phyloP scores from a whole-genome alignment of 106 monocot species.

The Xerophyta viscosa region DNA sequence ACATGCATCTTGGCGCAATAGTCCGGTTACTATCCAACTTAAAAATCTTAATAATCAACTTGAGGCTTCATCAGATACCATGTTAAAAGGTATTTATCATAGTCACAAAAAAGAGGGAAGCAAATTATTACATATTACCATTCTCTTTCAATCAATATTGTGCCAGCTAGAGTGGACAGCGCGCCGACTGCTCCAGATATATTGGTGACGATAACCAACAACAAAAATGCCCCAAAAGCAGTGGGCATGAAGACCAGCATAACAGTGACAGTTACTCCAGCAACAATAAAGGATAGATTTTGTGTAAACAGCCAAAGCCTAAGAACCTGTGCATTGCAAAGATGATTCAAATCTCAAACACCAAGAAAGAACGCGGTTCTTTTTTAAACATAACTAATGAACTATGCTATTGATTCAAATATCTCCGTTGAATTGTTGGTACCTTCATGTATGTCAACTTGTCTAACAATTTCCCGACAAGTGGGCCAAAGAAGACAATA shows the following conservation, averaged over 20 bases:
- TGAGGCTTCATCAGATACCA: too few species aligned
- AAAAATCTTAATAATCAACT: too few species aligned
- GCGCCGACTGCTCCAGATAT: conserved; percentile 68
- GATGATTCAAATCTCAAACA: background rate
- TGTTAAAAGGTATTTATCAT: too few species aligned
- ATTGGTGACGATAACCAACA: conserved; percentile 53
- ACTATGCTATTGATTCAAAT: background rate
- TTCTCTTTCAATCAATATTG: conserved; percentile 96
- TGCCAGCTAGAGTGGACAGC: conserved; percentile 92
- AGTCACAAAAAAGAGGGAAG: background rate
- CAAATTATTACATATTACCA: conserved; percentile 35
- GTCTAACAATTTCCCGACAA: conserved; percentile 58
- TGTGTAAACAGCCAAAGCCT: conserved; percentile 72
- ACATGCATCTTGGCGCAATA: too few species aligned
- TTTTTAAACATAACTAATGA: background rate
- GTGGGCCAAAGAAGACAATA: conserved; percentile 56
- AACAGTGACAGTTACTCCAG: conserved; percentile 57
- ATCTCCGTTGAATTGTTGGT: background rate
- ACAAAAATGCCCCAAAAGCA: conserved; percentile 29
- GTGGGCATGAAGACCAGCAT: conserved; percentile 35
- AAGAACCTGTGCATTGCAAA: conserved; percentile 37
- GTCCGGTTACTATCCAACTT: too few species aligned
- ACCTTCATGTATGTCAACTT: conserved; percentile 57
- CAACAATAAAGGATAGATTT: conserved; percentile 70
- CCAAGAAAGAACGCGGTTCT: background rate